phyloP scores from a whole-genome alignment of 2,329 filamentous ascomycete species.

The Chaetomiaceae sp. region DNA sequence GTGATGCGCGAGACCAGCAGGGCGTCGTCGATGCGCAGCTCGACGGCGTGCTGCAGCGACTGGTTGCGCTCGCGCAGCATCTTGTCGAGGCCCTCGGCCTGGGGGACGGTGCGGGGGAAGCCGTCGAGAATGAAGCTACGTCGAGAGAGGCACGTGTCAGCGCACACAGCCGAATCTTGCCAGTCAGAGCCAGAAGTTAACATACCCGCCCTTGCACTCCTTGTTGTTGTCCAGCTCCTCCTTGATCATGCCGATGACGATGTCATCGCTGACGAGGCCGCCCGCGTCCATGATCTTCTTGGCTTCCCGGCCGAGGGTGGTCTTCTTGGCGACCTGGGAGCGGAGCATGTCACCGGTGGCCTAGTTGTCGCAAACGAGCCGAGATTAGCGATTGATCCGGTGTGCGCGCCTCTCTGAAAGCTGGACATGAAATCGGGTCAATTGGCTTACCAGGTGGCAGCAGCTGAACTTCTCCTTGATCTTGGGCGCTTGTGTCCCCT shows the following conservation, averaged over 20 bases:
- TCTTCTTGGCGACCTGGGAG: constrained; percentile 97
- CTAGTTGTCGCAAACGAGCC: constrained; percentile 42
- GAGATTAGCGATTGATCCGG: constrained; percentile 14
- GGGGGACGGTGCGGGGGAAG: constrained; percentile 93
- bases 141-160: constrained; percentile 11
- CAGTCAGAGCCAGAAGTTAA: constrained; percentile 21
- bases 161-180: neutral
- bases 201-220: constrained; percentile 95
- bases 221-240: constrained; percentile 88
- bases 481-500: constrained; percentile 96
- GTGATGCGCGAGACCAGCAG: constrained; percentile 95
- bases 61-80: constrained; percentile 79
- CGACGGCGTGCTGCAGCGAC: constrained; percentile 88
- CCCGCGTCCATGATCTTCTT: constrained; percentile 99
- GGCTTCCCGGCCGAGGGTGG: constrained; percentile 83
- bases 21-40: constrained; percentile 93
- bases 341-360: constrained; percentile 99
- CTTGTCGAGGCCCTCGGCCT: constrained; percentile 88
- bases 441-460: constrained; percentile 79
- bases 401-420: too few species aligned
- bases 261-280: constrained; percentile 95
- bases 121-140: constrained; percentile 98
- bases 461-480: constrained; percentile 98
- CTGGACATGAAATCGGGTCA: constrained; percentile 13
- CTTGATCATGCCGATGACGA: constrained; percentile 99